Evolutionary conservation across 768 basidiomycete species (phyloP), one percentile per base, ranked within the genome.

Genomic region (Exidia glandulosa): DNA sequence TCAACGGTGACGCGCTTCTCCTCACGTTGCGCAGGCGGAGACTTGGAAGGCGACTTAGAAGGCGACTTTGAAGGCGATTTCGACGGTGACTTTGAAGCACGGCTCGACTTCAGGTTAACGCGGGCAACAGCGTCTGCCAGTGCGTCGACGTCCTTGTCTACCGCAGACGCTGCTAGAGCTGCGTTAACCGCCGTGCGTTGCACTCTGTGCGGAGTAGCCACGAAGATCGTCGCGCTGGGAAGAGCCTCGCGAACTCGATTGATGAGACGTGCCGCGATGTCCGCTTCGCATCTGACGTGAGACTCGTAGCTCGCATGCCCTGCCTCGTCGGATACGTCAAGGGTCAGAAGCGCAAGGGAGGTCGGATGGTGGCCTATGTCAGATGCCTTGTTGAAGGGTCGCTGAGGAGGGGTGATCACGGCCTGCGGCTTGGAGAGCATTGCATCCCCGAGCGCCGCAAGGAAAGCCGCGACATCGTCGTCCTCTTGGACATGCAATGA

Each of bases 191-290:
- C 79, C 63, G 79, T 76, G 12, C 80, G 69, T 60, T 81, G 79
- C n/a, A 78, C 74, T 7, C 79, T 72, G 69, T 80, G 79, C 2
- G 80, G 79, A 5, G 77, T 77, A 1, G 79, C 79, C 4, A 81
- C 77, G 59, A 80, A 81, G 31, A 81, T 77, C 58, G 76, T 74
- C 41, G 78, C 76, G 7, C 70, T 63, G 1, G 76, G 75, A 25
- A 70, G 72, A 60, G 76, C 77, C 32, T 66, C 66, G 58, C 64
- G 71, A 32, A 80, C 65, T 1, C 69, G 73, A 9, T 65, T 64
- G 31, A 80, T 75, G 50, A 80, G 64, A 2, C 75, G 70, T 12
- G 78, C 78, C 2, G 78, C 77, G 27, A 81, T 63, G 25, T 71
- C 75, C 2, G 79, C 80, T 67, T 81, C 80, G 5, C 70, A 75